Evolutionary conservation across 1,139 yeast species (phyloP), one percentile per base, ranked within the genome.

Genomic region (Suhomyces ambrosiae): DNA sequence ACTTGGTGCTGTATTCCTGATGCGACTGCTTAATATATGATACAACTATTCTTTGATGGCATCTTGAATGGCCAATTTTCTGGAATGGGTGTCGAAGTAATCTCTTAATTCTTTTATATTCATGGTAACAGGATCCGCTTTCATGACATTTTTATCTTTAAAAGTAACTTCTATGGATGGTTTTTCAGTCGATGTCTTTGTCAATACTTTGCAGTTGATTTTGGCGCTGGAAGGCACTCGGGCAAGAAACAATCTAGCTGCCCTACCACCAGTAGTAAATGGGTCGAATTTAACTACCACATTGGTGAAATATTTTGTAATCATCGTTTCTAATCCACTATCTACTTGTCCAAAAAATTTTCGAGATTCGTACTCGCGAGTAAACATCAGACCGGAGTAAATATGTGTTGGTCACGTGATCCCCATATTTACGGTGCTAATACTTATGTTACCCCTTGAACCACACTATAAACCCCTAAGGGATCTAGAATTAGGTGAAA

Each of bases 211-310:
- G 47, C 72, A 72, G 41, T 79, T 79, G 8, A 71, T 69, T 50
- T 77, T 80, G 52, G 81, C 66, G 10, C 78, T 65, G 7, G 85
- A 86, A 14, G 97, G 97, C 40, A 90, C 76, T 40, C 88, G 76
- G 12, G 95, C 76, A 36, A 90, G 75, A 53, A 90, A 83, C 13
- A 86, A 68, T 52, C 97, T 79, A 2, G 95, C 90, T 6, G 87
- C 72, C 60, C 82, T 85, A 27, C 92, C 95, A 56, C 85, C 86
- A 26, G 72, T 62, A 0, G 81, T 76, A 45, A 86, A 76, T 1
- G 97, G 96, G 57, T 86, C 80, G 69, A 88, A 88, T 56, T 73
- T 81, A 33, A 88, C 87, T 30, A 71, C 68, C n/a, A 87, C 87
- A 52, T 80, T 81, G 26, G 87, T 70, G 63, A 88, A 86, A 65